Evolutionary conservation across 768 basidiomycete species (phyloP).

Genomic region (Kwoniella dendrophila): DNA sequence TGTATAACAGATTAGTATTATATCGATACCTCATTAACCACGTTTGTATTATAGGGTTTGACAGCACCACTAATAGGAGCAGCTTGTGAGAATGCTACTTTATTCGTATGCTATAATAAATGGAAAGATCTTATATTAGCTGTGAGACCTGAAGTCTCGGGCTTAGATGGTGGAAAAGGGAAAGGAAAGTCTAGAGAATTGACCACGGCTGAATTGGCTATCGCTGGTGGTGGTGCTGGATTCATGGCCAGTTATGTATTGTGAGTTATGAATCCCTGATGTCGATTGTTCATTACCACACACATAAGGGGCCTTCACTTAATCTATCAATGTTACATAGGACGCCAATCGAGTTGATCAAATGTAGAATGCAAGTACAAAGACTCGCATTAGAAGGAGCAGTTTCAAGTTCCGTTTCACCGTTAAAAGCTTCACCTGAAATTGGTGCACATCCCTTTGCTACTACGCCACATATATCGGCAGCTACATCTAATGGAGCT

Average conservation of each 20-base stretch:
- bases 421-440: slow-evolving; percentile 9
- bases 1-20: too few relatives aligned
- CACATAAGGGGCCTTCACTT: too few relatives aligned
- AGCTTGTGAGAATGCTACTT: slow-evolving; percentile 84
- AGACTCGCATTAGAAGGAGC: slow-evolving; percentile 64
- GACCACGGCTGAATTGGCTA: slow-evolving; percentile 64
- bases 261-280: slow-evolving; percentile 59
- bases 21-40: slow-evolving; percentile 13
- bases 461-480: slow-evolving; percentile 22
- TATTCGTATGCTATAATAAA: slow-evolving; percentile 84
- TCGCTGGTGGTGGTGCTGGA: slow-evolving; percentile 87
- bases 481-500: slow-evolving; percentile 30
- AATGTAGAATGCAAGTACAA: slow-evolving; percentile 98
- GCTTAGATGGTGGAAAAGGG: slow-evolving; percentile 32
- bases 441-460: slow-evolving; percentile 26
- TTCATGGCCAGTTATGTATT: slow-evolving; percentile 81
- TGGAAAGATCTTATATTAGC: slow-evolving; percentile 58
- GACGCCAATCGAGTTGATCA: slow-evolving; percentile 91
- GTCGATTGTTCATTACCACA: background rate
- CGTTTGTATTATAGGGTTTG: slow-evolving; percentile 66
- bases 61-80: slow-evolving; percentile 89
- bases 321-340: too few relatives aligned
- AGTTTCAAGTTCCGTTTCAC: slow-evolving; percentile 17
- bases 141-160: slow-evolving; percentile 19
- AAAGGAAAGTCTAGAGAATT: slow-evolving; percentile 46